Evolutionary conservation across 2,329 filamentous ascomycete species (phyloP).

Genomic region (Colletotrichum sp.): DNA sequence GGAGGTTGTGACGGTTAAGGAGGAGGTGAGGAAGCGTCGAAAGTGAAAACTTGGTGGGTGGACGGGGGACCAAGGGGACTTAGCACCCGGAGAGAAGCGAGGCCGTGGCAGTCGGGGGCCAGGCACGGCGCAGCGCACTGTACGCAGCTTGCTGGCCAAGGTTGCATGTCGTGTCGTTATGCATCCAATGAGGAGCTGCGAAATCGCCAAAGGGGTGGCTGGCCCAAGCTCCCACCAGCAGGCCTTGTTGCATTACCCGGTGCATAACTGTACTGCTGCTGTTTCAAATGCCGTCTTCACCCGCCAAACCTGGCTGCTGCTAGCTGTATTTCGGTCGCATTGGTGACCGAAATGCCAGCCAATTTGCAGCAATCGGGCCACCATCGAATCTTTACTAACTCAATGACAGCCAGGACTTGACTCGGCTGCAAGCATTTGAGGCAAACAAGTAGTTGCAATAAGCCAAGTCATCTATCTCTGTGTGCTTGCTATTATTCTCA

Average conservation of each 20-base stretch:
- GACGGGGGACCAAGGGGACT: neutral
- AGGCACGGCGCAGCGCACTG: neutral
- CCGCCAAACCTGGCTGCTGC: neutral
- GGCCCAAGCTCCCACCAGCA: neutral
- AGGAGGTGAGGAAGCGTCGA: conserved; percentile 9
- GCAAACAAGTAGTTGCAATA: neutral
- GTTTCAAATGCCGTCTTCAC: neutral
- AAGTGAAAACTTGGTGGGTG: conserved; percentile 6
- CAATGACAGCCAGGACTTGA: neutral
- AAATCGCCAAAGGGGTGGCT: neutral
- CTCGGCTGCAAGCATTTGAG: neutral
- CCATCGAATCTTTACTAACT: neutral
- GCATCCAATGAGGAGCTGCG: neutral
- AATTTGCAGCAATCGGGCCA: neutral
- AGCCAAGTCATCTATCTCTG: neutral
- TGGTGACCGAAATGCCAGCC: neutral
- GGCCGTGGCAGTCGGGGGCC: neutral
- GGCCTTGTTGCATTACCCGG: neutral
- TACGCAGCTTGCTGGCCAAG: neutral
- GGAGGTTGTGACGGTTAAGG: conserved; percentile 20
- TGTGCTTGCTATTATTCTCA: neutral
- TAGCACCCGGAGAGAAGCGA: neutral
- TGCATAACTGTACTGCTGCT: neutral
- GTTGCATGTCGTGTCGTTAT: conserved; percentile 10
- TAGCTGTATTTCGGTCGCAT: neutral